phyloP scores from a whole-genome alignment of 345 rosid species.

The Gossypium rotundifolium region DNA sequence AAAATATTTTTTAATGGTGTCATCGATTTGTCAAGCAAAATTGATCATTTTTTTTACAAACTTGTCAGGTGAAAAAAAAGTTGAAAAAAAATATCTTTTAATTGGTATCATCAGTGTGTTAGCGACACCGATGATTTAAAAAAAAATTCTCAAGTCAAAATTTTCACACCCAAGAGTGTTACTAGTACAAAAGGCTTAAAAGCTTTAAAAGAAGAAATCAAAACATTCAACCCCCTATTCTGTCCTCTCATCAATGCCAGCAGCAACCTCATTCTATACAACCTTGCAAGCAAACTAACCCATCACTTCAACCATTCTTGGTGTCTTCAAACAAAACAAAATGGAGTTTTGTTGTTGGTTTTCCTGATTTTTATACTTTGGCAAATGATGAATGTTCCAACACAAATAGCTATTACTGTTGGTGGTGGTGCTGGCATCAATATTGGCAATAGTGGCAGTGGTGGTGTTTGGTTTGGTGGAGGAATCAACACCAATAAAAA shows the following conservation, averaged over 20 bases:
- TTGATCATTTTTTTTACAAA: no score
- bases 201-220: neutral
- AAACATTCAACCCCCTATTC: constrained; percentile 15
- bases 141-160: neutral
- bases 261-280: constrained; percentile 26
- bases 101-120: no score
- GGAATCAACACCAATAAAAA: constrained; percentile 20
- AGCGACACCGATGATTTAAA: no score
- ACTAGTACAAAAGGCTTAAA: neutral
- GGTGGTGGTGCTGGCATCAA: constrained; percentile 53
- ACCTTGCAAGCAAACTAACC: constrained; percentile 20
- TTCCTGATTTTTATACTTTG: constrained; percentile 5
- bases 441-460: constrained; percentile 23
- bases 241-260: constrained; percentile 19
- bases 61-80: no score
- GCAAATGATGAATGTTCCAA: constrained; percentile 12
- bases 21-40: no score
- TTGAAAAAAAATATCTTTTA: no score
- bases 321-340: neutral
- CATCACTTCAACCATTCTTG: constrained; percentile 14
- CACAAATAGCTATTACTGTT: constrained; percentile 32
- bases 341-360: neutral
- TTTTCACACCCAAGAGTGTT: neutral
- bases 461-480: constrained; percentile 43
- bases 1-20: no score